Base-by-base conservation (phyloP, 768 basidiomycete genomes). In the Amylocystis lapponica region DNA sequence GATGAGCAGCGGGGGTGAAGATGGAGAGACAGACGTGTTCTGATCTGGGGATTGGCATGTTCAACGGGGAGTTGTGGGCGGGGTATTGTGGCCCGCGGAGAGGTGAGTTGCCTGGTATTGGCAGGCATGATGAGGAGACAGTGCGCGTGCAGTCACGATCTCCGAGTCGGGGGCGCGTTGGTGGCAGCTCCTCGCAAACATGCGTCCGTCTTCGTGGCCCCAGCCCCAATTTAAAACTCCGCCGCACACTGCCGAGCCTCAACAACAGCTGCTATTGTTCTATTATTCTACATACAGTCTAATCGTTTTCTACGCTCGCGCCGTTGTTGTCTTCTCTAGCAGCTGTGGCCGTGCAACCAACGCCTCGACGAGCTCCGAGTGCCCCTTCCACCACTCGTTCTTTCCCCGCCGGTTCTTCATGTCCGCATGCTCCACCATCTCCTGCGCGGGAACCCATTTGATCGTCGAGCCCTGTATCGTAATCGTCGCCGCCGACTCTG, bases 321-420 rank as follows among this genome's bases (percentile, higher is more conserved):
- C n/a, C n/a, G n/a, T n/a, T n/a, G n/a, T n/a, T n/a, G n/a, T n/a
- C n/a, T 59, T 56, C 41, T 51, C 56, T 29, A 60, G 40, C 56
- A 88, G 64, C 56, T 80, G 78, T 12, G 75, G 70, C 43, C 81
- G 68, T 22, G 80, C 86, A 11, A 74, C 82, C 52, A 97, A 65
- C 32, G 75, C 71, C 65, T 95, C 91, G 9, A 79, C 82, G 43
- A 96, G 63, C 16, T 73, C 70, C 59, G 79, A 83, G 41, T 83
- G 65, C 11, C 66, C 72, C 14, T 63, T 65, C 94, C 94, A 97
- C 89, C 91, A 92, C 39, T 70, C 65, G 21, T 68, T 63, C 60
- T 79, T 86, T 0, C 90, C 93, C 47, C 92, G 65, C 47, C 95
- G 73, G 61, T 92, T 81, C 69, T 77, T 80, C 84, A 95, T 89